A percentile compares a stretch with the other conserved stretches of the same genome.
Conservation (phyloP, 1,139 yeast genomes). For the Candida neerlandica region DNA sequence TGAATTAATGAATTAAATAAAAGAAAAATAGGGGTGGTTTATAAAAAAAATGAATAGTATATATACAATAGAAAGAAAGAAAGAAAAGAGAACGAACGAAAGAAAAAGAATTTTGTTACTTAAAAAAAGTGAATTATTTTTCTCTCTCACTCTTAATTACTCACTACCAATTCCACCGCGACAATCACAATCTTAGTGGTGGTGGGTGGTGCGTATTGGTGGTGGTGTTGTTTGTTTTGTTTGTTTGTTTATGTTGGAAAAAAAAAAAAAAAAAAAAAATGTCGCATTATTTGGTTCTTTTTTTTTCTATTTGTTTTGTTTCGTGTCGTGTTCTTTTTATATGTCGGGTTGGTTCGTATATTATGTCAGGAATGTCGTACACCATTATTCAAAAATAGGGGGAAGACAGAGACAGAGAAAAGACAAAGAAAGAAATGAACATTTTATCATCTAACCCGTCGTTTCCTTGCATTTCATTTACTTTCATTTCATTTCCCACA, state of each 20-base stretch:
- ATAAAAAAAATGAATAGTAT: too few species aligned
- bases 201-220: not conserved
- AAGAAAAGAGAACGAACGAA: not conserved
- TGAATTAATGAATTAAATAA: too few species aligned
- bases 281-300: too few species aligned
- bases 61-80: not conserved
- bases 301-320: too few species aligned
- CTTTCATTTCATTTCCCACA: too few species aligned
- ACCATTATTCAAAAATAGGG: not conserved
- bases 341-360: slow-evolving; percentile 1
- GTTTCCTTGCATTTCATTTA: too few species aligned
- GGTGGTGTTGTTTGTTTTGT: not conserved
- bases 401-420: not conserved
- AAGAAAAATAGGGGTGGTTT: not conserved
- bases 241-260: not conserved
- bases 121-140: not conserved
- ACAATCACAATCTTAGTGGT: too few species aligned
- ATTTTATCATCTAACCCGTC: too few species aligned
- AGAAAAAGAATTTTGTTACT: not conserved
- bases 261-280: slow-evolving; percentile 3
- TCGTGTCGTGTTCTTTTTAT: not conserved
- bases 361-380: not conserved
- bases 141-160: not conserved
- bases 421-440: too few species aligned
- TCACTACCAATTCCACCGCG: too few species aligned